Percentiles rank a stretch among this genome's conserved stretches.
Conservation (phyloP, 441 rosid species). For the Croton laevigatus region DNA sequence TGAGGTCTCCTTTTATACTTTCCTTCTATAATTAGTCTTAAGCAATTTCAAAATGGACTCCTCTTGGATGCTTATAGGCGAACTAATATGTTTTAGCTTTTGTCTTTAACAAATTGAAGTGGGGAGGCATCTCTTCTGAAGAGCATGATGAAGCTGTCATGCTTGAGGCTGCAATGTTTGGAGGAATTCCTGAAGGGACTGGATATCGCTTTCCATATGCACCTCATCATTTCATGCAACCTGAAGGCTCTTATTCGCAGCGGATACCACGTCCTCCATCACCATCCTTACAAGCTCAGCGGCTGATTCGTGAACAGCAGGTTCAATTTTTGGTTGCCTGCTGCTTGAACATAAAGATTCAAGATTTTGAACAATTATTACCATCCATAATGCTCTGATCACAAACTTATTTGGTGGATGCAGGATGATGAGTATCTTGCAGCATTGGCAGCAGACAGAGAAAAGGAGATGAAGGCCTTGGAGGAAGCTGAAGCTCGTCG, state of each 20-base stretch:
- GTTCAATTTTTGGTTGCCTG: conserved; percentile 33
- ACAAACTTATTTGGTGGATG: conserved; percentile 20
- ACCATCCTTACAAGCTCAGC: conserved; percentile 90
- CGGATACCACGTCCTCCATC: conserved; percentile 75
- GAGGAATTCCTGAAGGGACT: conserved; percentile 81
- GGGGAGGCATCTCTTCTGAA: conserved; percentile 98
- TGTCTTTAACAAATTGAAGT: conserved; percentile 41
- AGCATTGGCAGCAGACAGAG: conserved; percentile 92
- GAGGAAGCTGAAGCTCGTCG: conserved; percentile 86
- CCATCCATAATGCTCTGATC: conserved; percentile 4
- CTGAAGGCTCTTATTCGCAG: conserved; percentile 46
- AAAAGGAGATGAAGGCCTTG: conserved; percentile 74
- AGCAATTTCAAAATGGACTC: background rate
- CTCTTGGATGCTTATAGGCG: conserved; percentile 7
- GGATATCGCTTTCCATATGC: conserved; percentile 59
- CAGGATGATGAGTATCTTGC: conserved; percentile 98
- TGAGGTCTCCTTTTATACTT: conserved; percentile 42
- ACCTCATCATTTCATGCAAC: conserved; percentile 60
- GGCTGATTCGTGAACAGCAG: conserved; percentile 95
- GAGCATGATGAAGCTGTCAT: conserved; percentile 99
- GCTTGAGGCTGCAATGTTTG: conserved; percentile 99
- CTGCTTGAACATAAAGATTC: conserved; percentile 1
- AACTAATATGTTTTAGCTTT: conserved; percentile 23
- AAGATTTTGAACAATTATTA: background rate
- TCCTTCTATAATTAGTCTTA: background rate